Percentiles rank a stretch among this genome's conserved stretches.
These are phyloP conservation scores for Symmetrospora coprosmae DNA, from an alignment of 768 basidiomycete species.

Conservation along the genomic window DNA sequence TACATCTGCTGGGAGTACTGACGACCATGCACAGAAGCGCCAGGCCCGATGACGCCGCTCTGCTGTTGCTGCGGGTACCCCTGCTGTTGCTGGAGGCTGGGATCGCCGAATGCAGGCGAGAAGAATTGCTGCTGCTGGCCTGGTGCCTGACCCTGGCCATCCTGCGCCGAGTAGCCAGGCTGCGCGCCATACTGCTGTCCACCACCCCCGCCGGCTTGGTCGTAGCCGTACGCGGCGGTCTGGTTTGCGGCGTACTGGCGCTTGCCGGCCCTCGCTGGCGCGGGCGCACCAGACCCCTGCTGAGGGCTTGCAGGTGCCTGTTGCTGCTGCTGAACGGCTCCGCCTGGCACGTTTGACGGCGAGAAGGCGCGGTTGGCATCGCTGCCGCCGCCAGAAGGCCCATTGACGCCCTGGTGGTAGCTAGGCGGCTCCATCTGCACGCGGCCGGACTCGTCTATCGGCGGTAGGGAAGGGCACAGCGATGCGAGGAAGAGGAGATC, in stretches of 20 bases:
- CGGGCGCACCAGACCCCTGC: constrained; percentile 38
- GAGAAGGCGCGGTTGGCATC: constrained; percentile 36
- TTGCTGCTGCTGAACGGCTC: constrained; percentile 41
- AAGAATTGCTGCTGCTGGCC: constrained; percentile 45
- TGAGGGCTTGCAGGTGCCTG: constrained; percentile 40
- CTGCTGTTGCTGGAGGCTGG: constrained; percentile 42
- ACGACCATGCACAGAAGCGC: constrained; percentile 33
- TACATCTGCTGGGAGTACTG: constrained; percentile 24
- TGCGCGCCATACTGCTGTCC: constrained; percentile 56
- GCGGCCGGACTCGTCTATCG: constrained; percentile 43
- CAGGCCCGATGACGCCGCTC: constrained; percentile 36
- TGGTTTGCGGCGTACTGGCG: constrained; percentile 91
- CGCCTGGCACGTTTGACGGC: constrained; percentile 38
- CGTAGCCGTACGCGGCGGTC: constrained; percentile 68
- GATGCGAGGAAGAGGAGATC: no score
- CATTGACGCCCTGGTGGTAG: constrained; percentile 4
- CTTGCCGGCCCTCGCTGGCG: constrained; percentile 45
- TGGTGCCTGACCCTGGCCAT: no score
- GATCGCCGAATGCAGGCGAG: constrained; percentile 41
- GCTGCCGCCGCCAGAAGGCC: neutral
- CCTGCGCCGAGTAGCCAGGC: no score
- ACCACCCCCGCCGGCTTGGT: constrained; percentile 36
- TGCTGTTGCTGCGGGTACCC: constrained; percentile 40
- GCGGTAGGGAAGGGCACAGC: neutral
- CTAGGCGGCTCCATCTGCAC: constrained; percentile 79